Evolutionary conservation across 345 rosid species (phyloP).

Genomic region (Lepidium africanum): DNA sequence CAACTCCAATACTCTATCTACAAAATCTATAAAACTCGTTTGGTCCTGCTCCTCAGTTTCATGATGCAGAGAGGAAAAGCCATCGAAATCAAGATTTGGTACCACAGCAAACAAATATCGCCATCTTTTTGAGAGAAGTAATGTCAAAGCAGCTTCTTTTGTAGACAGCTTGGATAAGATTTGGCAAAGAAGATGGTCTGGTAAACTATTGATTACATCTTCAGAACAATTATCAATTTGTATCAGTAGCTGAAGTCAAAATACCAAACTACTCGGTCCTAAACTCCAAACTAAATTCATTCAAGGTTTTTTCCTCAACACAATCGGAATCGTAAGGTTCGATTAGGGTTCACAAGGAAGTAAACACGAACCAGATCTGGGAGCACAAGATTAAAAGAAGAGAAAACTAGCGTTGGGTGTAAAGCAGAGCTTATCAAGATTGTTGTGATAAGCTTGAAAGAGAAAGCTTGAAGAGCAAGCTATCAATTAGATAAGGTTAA

Average conservation of each 20-base stretch:
- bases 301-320: not conserved
- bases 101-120: slow-evolving; percentile 15
- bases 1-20: slow-evolving; percentile 16
- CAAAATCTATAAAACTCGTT: slow-evolving; percentile 21
- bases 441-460: too few relatives aligned
- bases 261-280: not conserved
- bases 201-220: slow-evolving; percentile 10
- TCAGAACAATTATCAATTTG: slow-evolving; percentile 3
- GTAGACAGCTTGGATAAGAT: slow-evolving; percentile 18
- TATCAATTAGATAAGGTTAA: too few relatives aligned
- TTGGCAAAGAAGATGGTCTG: slow-evolving; percentile 25
- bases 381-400: slow-evolving; percentile 1
- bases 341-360: not conserved
- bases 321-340: not conserved
- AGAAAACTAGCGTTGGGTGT: not conserved
- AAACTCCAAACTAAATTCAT: not conserved
- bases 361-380: not conserved
- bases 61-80: not conserved
- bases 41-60: not conserved
- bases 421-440: not conserved
- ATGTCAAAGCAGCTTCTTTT: slow-evolving; percentile 25
- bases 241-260: not conserved
- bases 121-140: slow-evolving; percentile 24
- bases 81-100: slow-evolving; percentile 14
- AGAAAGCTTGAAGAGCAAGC: too few relatives aligned